Conservation (phyloP, 805 yeast species). For the Saccharomycopsis sp. region DNA sequence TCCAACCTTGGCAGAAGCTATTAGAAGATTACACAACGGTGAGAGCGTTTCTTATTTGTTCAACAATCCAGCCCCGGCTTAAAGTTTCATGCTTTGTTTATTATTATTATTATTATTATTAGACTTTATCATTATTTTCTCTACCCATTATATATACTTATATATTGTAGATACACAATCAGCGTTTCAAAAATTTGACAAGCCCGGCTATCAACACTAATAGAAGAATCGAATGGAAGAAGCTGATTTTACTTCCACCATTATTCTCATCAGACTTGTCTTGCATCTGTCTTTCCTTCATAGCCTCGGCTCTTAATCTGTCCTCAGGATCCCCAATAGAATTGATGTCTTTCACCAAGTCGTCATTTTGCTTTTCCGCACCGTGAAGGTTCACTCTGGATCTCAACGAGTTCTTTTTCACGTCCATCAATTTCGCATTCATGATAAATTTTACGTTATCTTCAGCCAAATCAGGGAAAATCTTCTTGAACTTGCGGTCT, state of each 20-base stretch:
- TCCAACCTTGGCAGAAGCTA: constrained; percentile 70
- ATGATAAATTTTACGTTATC: constrained; percentile 26
- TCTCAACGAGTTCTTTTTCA: constrained; percentile 19
- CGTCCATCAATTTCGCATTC: no score
- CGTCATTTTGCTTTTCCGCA: constrained; percentile 23
- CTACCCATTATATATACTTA: no score
- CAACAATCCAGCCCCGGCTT: constrained; percentile 49
- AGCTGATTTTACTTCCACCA: no score
- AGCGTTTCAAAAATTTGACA: no score
- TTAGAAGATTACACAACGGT: constrained; percentile 80
- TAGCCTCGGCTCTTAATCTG: constrained; percentile 41
- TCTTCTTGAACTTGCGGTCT: constrained; percentile 37
- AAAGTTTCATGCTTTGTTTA: no score
- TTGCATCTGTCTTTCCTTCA: no score
- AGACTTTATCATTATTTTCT: not conserved
- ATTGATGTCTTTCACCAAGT: constrained; percentile 29
- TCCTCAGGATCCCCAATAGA: constrained; percentile 59
- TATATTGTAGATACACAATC: no score
- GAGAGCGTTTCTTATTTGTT: constrained; percentile 76
- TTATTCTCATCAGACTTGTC: not conserved
- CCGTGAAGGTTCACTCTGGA: not conserved
- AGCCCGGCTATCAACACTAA: no score
- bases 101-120: not conserved
- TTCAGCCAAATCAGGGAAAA: constrained; percentile 62
- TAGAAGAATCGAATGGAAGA: no score